These are phyloP conservation scores for Aureobasidium sp. DNA, from an alignment of 2,329 filamentous ascomycete species.

Conservation along the genomic window DNA sequence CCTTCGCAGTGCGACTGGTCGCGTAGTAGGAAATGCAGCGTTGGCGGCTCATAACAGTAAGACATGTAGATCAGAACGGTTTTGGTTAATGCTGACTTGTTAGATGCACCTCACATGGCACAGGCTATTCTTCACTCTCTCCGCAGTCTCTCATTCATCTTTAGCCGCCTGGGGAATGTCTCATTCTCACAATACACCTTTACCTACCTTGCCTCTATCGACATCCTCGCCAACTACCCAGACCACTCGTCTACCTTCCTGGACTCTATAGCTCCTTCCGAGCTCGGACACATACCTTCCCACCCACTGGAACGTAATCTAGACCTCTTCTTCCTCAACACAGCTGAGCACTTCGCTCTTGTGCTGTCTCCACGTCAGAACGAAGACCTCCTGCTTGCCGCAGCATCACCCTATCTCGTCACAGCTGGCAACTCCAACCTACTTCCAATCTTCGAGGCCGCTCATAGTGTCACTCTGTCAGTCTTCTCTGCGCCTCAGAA, in stretches of 20 bases:
- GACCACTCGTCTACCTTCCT: conserved; percentile 59
- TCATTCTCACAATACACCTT: conserved; percentile 80
- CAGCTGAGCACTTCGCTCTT: conserved; percentile 73
- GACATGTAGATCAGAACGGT: conserved; percentile 15
- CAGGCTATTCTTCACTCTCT: conserved; percentile 64
- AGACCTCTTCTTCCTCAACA: conserved; percentile 84
- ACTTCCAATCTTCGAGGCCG: conserved; percentile 73
- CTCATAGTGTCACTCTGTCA: conserved; percentile 73
- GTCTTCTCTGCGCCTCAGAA: conserved; percentile 75
- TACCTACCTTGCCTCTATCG: conserved; percentile 71
- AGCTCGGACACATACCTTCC: conserved; percentile 47
- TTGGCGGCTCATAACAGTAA: conserved; percentile 27
- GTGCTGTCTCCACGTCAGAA: conserved; percentile 56
- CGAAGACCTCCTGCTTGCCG: conserved; percentile 64
- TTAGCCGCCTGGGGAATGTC: conserved; percentile 60
- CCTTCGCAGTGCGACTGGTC: conserved; percentile 63
- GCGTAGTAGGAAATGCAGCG: conserved; percentile 38
- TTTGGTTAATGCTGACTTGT: not conserved
- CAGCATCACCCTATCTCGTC: conserved; percentile 65
- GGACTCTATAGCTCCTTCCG: conserved; percentile 48
- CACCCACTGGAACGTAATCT: conserved; percentile 62
- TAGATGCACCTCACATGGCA: conserved; percentile 56
- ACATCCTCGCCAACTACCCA: conserved; percentile 67
- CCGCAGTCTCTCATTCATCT: conserved; percentile 74
- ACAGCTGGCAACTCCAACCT: conserved; percentile 49